Evolutionary conservation across 2,329 filamentous ascomycete genomes (phyloP).

Genomic region (Blumeria graminis): DNA sequence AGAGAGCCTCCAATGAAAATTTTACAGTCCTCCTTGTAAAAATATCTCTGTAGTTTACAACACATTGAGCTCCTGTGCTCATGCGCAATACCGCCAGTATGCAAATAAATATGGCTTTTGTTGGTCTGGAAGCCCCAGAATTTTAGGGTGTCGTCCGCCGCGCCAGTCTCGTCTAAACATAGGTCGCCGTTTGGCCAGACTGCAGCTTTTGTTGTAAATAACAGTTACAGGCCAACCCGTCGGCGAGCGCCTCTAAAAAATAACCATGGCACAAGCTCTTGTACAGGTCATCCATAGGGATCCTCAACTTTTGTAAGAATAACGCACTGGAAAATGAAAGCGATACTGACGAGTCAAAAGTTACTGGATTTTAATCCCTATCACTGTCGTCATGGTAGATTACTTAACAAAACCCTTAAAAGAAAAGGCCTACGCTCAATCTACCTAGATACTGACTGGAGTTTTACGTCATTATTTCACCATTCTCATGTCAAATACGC

Average conservation of each 20-base stretch:
- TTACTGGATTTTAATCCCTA: slow-evolving; percentile 97
- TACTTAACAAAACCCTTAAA: neutral
- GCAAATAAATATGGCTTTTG: too few species aligned
- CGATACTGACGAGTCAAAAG: slow-evolving; percentile 23
- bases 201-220: too few species aligned
- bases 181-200: too few species aligned
- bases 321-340: neutral
- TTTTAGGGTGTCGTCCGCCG: too few species aligned
- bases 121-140: too few species aligned
- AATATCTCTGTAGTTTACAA: too few species aligned
- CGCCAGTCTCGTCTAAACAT: too few species aligned
- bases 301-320: slow-evolving; percentile 79
- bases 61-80: too few species aligned
- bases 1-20: too few species aligned
- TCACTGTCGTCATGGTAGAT: slow-evolving; percentile 80
- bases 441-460: slow-evolving; percentile 60
- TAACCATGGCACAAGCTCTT: slow-evolving; percentile 55
- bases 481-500: slow-evolving; percentile 63
- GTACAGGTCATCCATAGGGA: slow-evolving; percentile 95
- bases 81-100: too few species aligned
- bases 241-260: neutral
- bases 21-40: too few species aligned
- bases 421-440: slow-evolving; percentile 3
- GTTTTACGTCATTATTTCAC: slow-evolving; percentile 90
- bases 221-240: too few species aligned